Evolutionary conservation across 441 rosid genomes (phyloP), one percentile per base, ranked within the genome.

Genomic region (Monsonia emarginata): DNA sequence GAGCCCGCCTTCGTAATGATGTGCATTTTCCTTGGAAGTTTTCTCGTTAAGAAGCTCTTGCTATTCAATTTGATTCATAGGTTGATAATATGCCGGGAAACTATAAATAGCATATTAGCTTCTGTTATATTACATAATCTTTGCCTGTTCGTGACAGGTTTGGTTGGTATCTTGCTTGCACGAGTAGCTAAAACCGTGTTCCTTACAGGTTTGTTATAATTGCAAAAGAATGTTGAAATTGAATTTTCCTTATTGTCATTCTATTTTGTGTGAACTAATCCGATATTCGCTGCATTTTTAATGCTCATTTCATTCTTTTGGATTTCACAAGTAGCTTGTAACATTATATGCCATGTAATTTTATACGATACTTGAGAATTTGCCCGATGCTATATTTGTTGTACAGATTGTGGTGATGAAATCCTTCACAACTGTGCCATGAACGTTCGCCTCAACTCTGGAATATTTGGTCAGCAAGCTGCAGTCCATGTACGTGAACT

Each of bases 101-200:
- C n/a, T n/a, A n/a, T n/a, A n/a, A n/a, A n/a, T n/a, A n/a, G n/a
- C n/a, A n/a, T n/a, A 32, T 32, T 32, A 32, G 36, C 7, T 4
- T 67, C 63, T 31, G 26, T 66, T 70, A 13, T 69, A 21, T 80
- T 78, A 74, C 68, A 27, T 68, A 65, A 19, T 63, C 66, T 69
- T 50, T 67, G 68, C 61, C 72, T 71, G 68, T 78, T 74, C 80
- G 69, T 70, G 36, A 26, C 83, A 92, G 98, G 98, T 57, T 69
- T 92, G 64, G 89, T 80, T 8, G 97, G 98, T 58, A 72, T 92
- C 62, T 65, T 92, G 80, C 87, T 87, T 70, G 88, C 90, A 27
- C 80, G 71, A 56, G 83, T 81, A 60, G 97, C 94, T 76, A 78
- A 78, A 76, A 75, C 79, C 0, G 88, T 92, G 26, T 88, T 85